Evolutionary conservation across 75 land plant genomes (phyloP).

Genomic region (Ceratopteris richardii): DNA sequence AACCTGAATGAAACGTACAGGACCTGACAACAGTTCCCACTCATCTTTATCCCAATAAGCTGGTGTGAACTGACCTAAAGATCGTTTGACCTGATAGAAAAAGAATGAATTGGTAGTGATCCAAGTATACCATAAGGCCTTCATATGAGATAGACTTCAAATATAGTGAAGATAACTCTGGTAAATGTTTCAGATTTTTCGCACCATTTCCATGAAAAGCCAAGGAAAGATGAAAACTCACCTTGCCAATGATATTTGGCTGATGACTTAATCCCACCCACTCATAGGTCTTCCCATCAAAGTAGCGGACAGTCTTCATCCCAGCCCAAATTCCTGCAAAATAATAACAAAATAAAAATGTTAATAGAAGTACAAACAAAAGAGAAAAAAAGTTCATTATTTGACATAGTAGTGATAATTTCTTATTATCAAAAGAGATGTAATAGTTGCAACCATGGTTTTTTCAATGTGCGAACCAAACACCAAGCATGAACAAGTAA

Average conservation of each 20-base stretch:
- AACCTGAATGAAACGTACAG: slow-evolving; percentile 83
- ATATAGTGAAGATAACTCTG: no score
- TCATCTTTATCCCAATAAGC: slow-evolving; percentile 97
- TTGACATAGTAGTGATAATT: no score
- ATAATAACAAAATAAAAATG: neutral
- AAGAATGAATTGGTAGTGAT: no score
- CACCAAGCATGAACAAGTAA: no score
- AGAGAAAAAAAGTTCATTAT: no score
- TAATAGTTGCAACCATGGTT: no score
- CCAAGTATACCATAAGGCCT: neutral
- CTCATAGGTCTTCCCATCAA: slow-evolving; percentile 93
- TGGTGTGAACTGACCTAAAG: slow-evolving; percentile 95
- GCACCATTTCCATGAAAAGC: no score
- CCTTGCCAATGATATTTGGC: slow-evolving; percentile 80
- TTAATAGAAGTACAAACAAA: neutral
- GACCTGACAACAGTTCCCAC: slow-evolving; percentile 88
- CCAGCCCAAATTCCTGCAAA: slow-evolving; percentile 94
- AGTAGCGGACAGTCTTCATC: slow-evolving; percentile 85
- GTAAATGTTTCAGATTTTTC: no score
- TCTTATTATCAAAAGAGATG: no score
- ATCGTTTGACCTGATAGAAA: slow-evolving; percentile 61
- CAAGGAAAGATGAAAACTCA: no score
- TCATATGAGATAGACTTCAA: no score
- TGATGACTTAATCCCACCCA: slow-evolving; percentile 97
- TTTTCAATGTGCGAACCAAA: no score